Base-by-base conservation (phyloP, 257 asterid species). In the Solanum sejunctum region DNA sequence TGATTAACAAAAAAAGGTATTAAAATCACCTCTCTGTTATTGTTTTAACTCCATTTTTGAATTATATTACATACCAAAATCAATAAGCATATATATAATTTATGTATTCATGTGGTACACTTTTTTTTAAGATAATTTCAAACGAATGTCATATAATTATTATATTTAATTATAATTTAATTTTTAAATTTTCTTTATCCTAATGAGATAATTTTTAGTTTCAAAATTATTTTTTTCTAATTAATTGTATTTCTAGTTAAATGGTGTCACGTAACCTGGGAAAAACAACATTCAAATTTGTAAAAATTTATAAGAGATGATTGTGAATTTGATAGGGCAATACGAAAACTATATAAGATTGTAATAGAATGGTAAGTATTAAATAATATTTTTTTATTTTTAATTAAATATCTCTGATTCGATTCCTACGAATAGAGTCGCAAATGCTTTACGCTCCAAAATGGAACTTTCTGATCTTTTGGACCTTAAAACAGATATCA, bases 381-480 rank as follows among this genome's bases (percentile, higher is more conserved):
- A 32, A 63, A 1, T 16, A 32, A 1, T 3, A 8, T 1, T 8
- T 6, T 8, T 10, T 9, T 16, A 67, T 15, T 2, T 16, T 36
- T 32, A 8, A 67, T 32, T 6, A 67, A 16, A 8, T 8, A 67
- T 16, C 7, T 32, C 3, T 1, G 0, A 18, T 32, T 32, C 7
- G 23, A 66, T 0, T 12, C 0, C 0, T 3, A 7, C 10, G 0
- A 28, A 13, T 28, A 12, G 3, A 32, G 1, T 32, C 4, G 7
- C 1, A 7, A 69, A 1, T 2, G 0, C 26, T 36, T 15, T 36
- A 32, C 2, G 1, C 49, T 20, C 7, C 6, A 67, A 67, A 36
- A 0, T 16, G 1, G 0, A 1, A 8, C 0, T 16, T 67, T 17
- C 5, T 0, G 1, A 1, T 16, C 7, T 3, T 2, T 4, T 8